phyloP scores from a whole-genome alignment of 352 stramenopile species.

The Aphanomyces stellatus region DNA sequence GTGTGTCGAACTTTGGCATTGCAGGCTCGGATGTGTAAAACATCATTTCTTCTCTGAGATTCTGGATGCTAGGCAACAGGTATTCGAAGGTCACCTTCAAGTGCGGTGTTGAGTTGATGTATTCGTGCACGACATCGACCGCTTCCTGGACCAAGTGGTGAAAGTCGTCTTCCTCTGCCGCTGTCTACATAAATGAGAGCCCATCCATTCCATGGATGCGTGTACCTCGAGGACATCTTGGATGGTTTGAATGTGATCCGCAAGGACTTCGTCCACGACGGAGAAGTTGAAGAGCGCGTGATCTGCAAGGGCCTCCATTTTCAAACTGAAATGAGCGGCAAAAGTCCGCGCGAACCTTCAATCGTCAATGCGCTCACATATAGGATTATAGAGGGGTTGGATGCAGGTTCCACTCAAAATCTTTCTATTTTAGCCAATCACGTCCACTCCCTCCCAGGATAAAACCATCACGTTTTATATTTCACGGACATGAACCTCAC shows the following conservation, averaged over 20 bases:
- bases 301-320: slow-evolving; percentile 12
- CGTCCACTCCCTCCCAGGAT: not conserved
- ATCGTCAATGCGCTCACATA: no score
- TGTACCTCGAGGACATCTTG: slow-evolving; percentile 8
- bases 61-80: not conserved
- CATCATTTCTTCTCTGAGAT: slow-evolving; percentile 1
- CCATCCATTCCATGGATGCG: no score
- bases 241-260: not conserved
- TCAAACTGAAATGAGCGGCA: not conserved
- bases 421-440: not conserved
- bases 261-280: not conserved
- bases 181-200: no score
- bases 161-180: not conserved
- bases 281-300: slow-evolving; percentile 18
- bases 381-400: not conserved
- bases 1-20: not conserved
- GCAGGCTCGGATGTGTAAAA: not conserved
- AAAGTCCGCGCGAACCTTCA: no score
- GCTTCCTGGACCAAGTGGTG: not conserved
- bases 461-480: no score
- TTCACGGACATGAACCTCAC: no score
- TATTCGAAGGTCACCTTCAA: not conserved
- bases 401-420: not conserved
- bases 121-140: slow-evolving; percentile 2
- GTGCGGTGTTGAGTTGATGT: slow-evolving; percentile 5